Evolutionary conservation across 306 rosid genomes (phyloP), one percentile per base, ranked within the genome.

Genomic region (Cicer pinnatifidum): DNA sequence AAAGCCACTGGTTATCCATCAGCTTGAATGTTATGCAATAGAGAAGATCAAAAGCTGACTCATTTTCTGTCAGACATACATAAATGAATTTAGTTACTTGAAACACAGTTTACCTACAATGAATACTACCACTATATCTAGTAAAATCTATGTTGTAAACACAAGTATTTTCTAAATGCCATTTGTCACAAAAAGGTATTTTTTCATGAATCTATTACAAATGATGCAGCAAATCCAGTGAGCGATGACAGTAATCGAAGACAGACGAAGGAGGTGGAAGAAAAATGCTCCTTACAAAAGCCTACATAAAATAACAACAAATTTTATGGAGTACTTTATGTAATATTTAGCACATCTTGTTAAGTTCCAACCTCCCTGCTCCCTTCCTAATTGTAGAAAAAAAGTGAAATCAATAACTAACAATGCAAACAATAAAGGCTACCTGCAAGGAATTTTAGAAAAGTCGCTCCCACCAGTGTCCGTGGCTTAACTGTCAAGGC

Each of bases 1-100:
- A 71, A 73, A 94, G 99, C 99, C 99, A 94, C 80, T 89, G 90
- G 52, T 89, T 92, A 84, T 94, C 99, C 99, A 94, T 91, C 75
- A 94, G 85, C 88, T 94, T 94, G 96, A 91, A 94, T 38, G 99
- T 90, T 69, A 94, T 91, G 86, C 99, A 91, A 81, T 94, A 94
- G 79, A 94, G 92, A 72, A 91, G 88, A 84, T 94, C 97, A 80
- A 94, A 94, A 43, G 99, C 99, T 1, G 81, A 82, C 50, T 94
- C 97, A 48, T 88, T 91, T 80, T 89, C 99, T 94, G 91, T 44
- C 76, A 79, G 40, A 80, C 33, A 81, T 68, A 77, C 8, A 44
- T 35, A 23, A 51, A 70, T 19, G 40, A 80, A 46, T 20, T 65
- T 72, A 66, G 82, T 75, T 58, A 71, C 62, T 50, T 45, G 51